Conservation (phyloP, 805 yeast genomes). For the Spencermartinsiella europaea region DNA sequence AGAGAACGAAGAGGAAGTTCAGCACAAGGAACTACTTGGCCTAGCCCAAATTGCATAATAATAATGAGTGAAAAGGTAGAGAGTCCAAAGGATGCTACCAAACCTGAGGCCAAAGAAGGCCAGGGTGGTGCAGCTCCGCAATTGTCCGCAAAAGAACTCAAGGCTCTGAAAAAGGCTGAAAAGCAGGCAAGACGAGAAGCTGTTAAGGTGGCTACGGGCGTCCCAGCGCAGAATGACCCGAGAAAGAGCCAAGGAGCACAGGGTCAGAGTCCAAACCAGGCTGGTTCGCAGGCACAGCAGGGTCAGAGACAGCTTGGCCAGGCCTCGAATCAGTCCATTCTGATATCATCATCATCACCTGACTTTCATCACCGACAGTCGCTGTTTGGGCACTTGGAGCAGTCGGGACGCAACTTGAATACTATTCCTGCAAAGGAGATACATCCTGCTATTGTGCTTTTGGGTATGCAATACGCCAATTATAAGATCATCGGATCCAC, state of each 20-base stretch:
- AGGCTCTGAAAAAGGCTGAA: slow-evolving; percentile 81
- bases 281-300: background rate
- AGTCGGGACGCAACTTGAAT: background rate
- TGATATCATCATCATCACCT: too few species aligned
- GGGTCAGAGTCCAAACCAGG: too few species aligned
- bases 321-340: too few species aligned
- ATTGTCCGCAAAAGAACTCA: slow-evolving; percentile 72
- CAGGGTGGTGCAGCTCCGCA: slow-evolving; percentile 9
- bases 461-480: slow-evolving; percentile 75
- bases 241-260: slow-evolving; percentile 1
- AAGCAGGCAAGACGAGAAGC: slow-evolving; percentile 93
- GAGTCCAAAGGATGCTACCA: background rate
- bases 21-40: too few species aligned
- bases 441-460: slow-evolving; percentile 77
- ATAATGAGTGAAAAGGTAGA: too few species aligned
- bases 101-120: background rate
- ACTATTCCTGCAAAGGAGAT: slow-evolving; percentile 45
- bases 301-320: too few species aligned
- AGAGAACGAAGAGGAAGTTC: too few species aligned
- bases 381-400: slow-evolving; percentile 11
- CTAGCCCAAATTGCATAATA: too few species aligned
- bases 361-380: background rate
- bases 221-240: slow-evolving; percentile 34
- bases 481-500: slow-evolving; percentile 88
- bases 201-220: slow-evolving; percentile 58